Percentiles rank a stretch among this genome's conserved stretches.
Conservation (phyloP, 2,329 filamentous ascomycete genomes). For the Lachnellula occidentalis region DNA sequence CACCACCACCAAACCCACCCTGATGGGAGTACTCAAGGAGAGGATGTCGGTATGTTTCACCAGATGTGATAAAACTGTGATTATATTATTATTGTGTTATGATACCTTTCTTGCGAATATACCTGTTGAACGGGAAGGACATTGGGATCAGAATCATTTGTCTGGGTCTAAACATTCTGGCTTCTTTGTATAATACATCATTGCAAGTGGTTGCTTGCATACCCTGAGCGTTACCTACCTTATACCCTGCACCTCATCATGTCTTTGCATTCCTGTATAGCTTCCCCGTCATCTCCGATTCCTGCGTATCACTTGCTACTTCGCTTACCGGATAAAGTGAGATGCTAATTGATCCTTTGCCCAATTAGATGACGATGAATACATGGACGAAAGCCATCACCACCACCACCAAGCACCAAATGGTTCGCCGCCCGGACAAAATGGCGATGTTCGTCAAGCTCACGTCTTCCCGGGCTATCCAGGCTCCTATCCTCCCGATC, state of each 20-base stretch:
- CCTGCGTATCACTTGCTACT: constrained; percentile 13
- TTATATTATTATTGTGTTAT: constrained; percentile 31
- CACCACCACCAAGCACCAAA: constrained; percentile 60
- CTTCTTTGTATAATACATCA: constrained; percentile 34
- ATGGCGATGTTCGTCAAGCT: constrained; percentile 64
- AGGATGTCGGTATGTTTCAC: constrained; percentile 89
- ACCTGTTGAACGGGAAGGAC: constrained; percentile 24
- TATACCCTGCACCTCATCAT: constrained; percentile 25
- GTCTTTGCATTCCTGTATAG: constrained; percentile 26
- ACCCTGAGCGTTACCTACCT: constrained; percentile 20
- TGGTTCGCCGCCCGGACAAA: constrained; percentile 40
- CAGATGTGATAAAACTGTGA: constrained; percentile 63
- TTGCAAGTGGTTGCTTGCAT: constrained; percentile 28
- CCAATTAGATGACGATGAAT: constrained; percentile 53
- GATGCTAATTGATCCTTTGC: constrained; percentile 29
- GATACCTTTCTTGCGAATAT: constrained; percentile 29
- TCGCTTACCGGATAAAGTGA: constrained; percentile 28
- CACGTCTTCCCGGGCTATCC: constrained; percentile 71
- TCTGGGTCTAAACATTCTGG: constrained; percentile 20
- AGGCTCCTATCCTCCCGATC: constrained; percentile 54
- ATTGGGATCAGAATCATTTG: constrained; percentile 7
- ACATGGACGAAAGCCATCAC: constrained; percentile 58
- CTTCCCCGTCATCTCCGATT: constrained; percentile 9
- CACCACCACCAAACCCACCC: constrained; percentile 67
- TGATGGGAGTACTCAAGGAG: constrained; percentile 61